These are phyloP conservation scores for Geranomyces michiganensis DNA, from an alignment of 192 early-diverging fungal species.

Conservation along the genomic window DNA sequence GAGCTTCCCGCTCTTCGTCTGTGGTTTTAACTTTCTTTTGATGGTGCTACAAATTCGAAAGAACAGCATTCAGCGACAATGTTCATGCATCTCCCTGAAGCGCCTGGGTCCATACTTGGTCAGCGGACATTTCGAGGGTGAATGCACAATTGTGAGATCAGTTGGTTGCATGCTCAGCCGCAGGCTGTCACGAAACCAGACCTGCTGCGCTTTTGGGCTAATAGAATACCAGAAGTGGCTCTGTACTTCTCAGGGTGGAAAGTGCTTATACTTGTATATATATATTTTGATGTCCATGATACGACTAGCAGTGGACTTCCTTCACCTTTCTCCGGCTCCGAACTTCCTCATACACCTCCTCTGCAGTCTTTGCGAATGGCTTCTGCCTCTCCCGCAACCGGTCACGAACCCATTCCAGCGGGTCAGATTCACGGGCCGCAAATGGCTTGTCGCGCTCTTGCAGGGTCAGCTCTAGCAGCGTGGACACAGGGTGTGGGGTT, in stretches of 20 bases:
- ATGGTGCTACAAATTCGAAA: constrained; percentile 24
- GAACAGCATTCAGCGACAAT: neutral
- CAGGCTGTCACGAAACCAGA: no score
- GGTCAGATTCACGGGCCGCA: constrained; percentile 31
- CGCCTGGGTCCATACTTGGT: neutral
- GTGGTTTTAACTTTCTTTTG: constrained; percentile 39
- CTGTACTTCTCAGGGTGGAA: no score
- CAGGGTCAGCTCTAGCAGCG: constrained; percentile 46
- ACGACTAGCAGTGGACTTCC: constrained; percentile 41
- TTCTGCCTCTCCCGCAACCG: constrained; percentile 35
- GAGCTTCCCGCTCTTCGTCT: constrained; percentile 23
- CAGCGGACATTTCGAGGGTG: neutral
- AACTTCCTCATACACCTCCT: constrained; percentile 36
- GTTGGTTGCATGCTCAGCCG: no score
- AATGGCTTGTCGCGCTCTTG: constrained; percentile 51
- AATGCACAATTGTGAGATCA: no score
- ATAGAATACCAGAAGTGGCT: no score
- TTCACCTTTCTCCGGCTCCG: constrained; percentile 30
- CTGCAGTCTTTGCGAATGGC: constrained; percentile 24
- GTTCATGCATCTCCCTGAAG: neutral
- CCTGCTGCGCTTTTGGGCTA: no score
- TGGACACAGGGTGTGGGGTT: constrained; percentile 44
- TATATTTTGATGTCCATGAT: no score
- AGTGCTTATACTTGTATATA: no score
- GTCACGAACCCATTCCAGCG: constrained; percentile 48